Percentiles rank a stretch among this genome's conserved stretches.
phyloP scores from a whole-genome alignment of 768 basidiomycete genomes.

The Boletus fagicola region DNA sequence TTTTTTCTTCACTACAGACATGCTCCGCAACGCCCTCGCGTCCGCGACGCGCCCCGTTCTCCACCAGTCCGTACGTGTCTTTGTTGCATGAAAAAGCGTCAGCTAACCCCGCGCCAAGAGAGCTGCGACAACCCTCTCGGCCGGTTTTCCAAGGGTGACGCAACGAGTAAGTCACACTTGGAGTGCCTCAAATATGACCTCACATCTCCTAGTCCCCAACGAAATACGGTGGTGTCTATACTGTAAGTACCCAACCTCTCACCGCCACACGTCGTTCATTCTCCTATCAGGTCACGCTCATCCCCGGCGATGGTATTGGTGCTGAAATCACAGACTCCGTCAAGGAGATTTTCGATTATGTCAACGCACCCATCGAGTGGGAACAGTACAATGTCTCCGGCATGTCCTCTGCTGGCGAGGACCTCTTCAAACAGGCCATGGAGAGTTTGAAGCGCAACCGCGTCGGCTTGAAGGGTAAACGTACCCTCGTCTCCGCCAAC shows the following conservation, averaged over 20 bases:
- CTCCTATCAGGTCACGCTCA: constrained; percentile 77
- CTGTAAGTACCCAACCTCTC: constrained; percentile 47
- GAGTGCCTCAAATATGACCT: constrained; percentile 4
- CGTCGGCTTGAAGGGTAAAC: constrained; percentile 94
- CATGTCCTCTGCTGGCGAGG: constrained; percentile 90
- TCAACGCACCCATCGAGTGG: constrained; percentile 99
- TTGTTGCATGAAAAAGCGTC: background rate
- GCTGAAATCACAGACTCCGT: constrained; percentile 97
- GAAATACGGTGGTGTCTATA: constrained; percentile 92
- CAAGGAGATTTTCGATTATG: constrained; percentile 96
- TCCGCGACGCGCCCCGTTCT: constrained; percentile 53
- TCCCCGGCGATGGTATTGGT: constrained; percentile 98
- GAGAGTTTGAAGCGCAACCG: constrained; percentile 96
- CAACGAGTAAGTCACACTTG: constrained; percentile 52
- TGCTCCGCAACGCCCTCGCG: constrained; percentile 68
- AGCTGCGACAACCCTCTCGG: constrained; percentile 72
- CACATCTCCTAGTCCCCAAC: constrained; percentile 61
- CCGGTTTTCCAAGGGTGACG: constrained; percentile 74
- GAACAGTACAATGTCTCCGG: constrained; percentile 98
- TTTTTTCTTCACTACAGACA: constrained; percentile 30
- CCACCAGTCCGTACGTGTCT: constrained; percentile 48
- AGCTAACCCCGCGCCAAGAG: constrained; percentile 42
- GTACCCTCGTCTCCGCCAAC: background rate
- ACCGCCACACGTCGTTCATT: constrained; percentile 21
- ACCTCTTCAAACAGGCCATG: constrained; percentile 96